Percentiles rank a stretch among this genome's conserved stretches.
Evolutionary conservation across 208 protist species (phyloP).

Genomic region (Crithidia fasciculata): DNA sequence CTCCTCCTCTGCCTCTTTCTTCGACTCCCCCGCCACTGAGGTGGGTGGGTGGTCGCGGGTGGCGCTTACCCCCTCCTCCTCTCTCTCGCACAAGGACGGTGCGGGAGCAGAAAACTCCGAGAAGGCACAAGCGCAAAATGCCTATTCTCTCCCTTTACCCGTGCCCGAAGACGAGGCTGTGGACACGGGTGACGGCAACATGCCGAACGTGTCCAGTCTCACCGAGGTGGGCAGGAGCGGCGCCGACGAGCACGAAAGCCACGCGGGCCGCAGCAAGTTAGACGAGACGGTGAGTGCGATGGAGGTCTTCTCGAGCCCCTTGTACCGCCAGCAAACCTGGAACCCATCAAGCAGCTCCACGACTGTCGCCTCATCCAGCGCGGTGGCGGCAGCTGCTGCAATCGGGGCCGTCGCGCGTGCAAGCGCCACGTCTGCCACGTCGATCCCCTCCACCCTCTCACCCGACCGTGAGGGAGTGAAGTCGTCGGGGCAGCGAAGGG

Average conservation of each 20-base stretch:
- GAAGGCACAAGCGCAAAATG: background rate
- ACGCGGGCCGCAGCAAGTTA: too few species aligned
- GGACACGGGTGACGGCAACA: background rate
- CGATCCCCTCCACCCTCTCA: background rate
- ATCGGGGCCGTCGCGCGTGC: background rate
- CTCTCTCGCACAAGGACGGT: background rate
- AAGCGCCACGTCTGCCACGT: background rate
- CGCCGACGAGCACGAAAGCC: background rate
- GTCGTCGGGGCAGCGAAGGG: background rate
- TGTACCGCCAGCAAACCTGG: slow-evolving; percentile 1
- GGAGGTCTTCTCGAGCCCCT: background rate
- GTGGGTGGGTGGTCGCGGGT: slow-evolving; percentile 6
- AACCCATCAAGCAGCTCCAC: background rate
- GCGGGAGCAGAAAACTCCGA: background rate
- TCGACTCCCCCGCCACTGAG: background rate
- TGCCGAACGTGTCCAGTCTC: slow-evolving; percentile 2
- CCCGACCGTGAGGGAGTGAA: background rate
- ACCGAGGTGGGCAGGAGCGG: background rate
- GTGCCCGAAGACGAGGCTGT: background rate
- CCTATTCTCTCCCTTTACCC: background rate
- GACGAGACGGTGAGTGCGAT: too few species aligned
- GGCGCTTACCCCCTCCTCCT: background rate
- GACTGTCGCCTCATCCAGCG: background rate
- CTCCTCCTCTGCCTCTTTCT: slow-evolving; percentile 23
- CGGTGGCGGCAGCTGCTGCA: background rate